These are phyloP conservation scores for Suhomyces canberraensis DNA, from an alignment of 805 yeast species.

Conservation along the genomic window DNA sequence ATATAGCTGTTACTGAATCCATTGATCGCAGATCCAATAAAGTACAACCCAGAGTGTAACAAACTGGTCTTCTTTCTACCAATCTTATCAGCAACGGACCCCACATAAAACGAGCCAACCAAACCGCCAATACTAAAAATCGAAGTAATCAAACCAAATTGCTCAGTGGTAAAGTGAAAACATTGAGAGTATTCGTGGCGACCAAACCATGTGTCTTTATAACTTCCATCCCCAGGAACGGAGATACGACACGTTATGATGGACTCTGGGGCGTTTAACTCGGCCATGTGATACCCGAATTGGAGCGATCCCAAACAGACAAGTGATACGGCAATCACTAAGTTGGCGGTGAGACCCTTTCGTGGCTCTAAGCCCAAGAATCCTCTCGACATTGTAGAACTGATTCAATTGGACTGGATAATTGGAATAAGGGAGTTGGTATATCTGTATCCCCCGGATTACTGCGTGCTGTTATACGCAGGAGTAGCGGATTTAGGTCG, in stretches of 20 bases:
- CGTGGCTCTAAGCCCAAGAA: not conserved
- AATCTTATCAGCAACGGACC: slow-evolving; percentile 55
- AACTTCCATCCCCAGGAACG: slow-evolving; percentile 31
- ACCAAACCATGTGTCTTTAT: slow-evolving; percentile 39
- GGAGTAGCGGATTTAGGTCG: too few species aligned
- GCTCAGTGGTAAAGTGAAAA: slow-evolving; percentile 52
- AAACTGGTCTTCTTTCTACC: slow-evolving; percentile 62
- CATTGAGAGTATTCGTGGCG: slow-evolving; percentile 45
- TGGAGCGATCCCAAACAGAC: slow-evolving; percentile 79
- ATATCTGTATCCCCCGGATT: too few species aligned
- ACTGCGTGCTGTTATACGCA: too few species aligned
- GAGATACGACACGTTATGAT: slow-evolving; percentile 54
- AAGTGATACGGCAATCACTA: slow-evolving; percentile 48
- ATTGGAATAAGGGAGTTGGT: too few species aligned
- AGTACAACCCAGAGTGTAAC: slow-evolving; percentile 48
- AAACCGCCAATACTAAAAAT: slow-evolving; percentile 84
- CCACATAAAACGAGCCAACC: slow-evolving; percentile 67
- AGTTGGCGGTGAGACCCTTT: slow-evolving; percentile 22
- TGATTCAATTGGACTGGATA: too few species aligned
- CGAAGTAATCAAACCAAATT: slow-evolving; percentile 72
- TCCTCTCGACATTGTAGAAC: not conserved
- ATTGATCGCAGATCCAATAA: slow-evolving; percentile 63
- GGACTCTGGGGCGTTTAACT: slow-evolving; percentile 84
- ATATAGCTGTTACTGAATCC: slow-evolving; percentile 44
- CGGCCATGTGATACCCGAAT: slow-evolving; percentile 94